Base-by-base conservation (phyloP, 2,329 filamentous ascomycete species). In the Ambrosiella xylebori region DNA sequence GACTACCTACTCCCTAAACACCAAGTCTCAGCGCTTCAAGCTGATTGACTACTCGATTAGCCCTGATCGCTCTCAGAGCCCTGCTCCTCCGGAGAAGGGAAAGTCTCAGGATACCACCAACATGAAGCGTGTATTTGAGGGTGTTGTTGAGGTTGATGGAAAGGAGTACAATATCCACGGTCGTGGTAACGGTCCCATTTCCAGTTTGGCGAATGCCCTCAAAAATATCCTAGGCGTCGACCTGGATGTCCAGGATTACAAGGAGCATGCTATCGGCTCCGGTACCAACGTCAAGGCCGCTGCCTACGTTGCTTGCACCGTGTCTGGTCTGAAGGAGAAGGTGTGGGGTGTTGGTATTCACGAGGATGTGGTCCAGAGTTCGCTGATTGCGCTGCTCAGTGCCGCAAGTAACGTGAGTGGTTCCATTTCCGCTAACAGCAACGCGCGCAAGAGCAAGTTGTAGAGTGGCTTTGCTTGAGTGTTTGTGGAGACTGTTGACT, bases 331-430 rank as follows among this genome's bases (percentile, higher is more conserved):
- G 62, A 78, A 78, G 57, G 76, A 87, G 65, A 85, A 80, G 65
- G 85, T 95, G 1, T 95, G 89, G 88, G 89, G 89, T 64, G 85
- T 95, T 6, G 89, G 88, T 39, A 87, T 96, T 64, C 88, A 96
- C 68, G 85, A 91, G 68, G 91, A 95, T 74, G 88, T 94, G 61
- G 88, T 94, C 17, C 87, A 94, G 70, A 89, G 87, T 65, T 90
- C 85, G 69, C 78, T 96, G 66, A 86, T 89, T 68, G 90, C 90
- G 59, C 75, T 95, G 64, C 74, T 95, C 68, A 86, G 84, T 64
- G 90, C 89, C 54, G 89, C 90, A 57, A 87, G 82, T 69, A 91
- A 86, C 66, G 88, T 94, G 75, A 79, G 85, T 78, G 27, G 38
- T 40, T 53, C 47, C 45, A 39, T 63, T 57, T 57, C 52, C 51